Percentiles rank a stretch among this genome's conserved stretches.
Conservation (phyloP, 345 rosid genomes). For the Rhodomyrtus tomentosa region DNA sequence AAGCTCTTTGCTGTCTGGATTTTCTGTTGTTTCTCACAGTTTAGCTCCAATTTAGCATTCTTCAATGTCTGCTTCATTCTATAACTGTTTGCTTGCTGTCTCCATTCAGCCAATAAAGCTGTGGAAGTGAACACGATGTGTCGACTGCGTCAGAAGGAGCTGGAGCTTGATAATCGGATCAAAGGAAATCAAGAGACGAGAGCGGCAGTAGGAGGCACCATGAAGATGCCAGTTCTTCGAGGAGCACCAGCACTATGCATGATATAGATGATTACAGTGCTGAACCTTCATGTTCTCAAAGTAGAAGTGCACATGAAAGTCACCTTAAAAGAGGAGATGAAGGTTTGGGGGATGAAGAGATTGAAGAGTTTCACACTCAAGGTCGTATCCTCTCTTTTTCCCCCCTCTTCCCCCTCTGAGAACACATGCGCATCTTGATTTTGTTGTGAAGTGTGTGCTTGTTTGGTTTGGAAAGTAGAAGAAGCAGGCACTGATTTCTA, state of each 20-base stretch:
- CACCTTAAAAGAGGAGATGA: conserved; percentile 23
- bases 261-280: conserved; percentile 8
- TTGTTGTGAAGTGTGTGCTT: background rate
- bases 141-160: conserved; percentile 63
- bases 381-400: conserved; percentile 15
- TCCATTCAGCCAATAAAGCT: conserved; percentile 55
- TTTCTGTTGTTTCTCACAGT: background rate
- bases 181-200: conserved; percentile 27
- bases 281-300: conserved; percentile 24
- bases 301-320: conserved; percentile 11
- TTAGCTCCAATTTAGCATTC: background rate
- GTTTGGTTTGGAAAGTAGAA: background rate
- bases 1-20: background rate
- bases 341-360: conserved; percentile 63
- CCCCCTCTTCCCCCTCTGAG: background rate
- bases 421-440: background rate
- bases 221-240: conserved; percentile 4
- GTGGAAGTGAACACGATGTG: conserved; percentile 88
- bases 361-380: conserved; percentile 63
- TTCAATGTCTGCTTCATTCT: background rate
- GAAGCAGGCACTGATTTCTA: background rate
- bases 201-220: conserved; percentile 12
- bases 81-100: background rate
- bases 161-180: conserved; percentile 38
- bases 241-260: conserved; percentile 19